Evolutionary conservation across 805 yeast genomes (phyloP), one percentile per base, ranked within the genome.

Genomic region (Metschnikowia picachoensis): DNA sequence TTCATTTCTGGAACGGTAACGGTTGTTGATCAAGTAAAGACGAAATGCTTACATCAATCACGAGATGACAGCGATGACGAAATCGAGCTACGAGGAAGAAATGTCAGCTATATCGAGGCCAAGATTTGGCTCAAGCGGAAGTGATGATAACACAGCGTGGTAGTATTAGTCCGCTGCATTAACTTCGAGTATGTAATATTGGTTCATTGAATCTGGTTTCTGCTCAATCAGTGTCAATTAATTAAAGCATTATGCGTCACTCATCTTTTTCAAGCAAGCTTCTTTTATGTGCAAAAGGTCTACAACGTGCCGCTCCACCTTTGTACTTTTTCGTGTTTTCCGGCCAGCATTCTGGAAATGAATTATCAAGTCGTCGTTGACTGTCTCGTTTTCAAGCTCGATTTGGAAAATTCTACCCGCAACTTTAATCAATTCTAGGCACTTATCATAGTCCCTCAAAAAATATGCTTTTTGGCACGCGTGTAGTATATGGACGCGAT

Each of bases 381-480:
- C 59, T 27, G 13, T 68, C 51, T 41, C 66, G 20, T 48, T 56
- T 35, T 47, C 57, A 41, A 37, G 58, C 29, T 46, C 57, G 13
- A 57, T 59, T 9, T 57, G 68, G 50, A 58, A 70, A 9, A 70
- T 47, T 12, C 41, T 43, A 41, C 76, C 63, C 0, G 78, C 72
- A 7, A 30, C 48, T 13, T 67, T 60, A 32, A 81, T 68, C 27
- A 74, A 62, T 36, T 69, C 66, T 13, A 79, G 60, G 47, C 94
- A 86, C 41, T 66, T 64, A 0, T 46, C 32, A 55, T 80, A 88
- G 32, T 80, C 65, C 39, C 77, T 68, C 40, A 67, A 56, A 59
- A 68, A 89, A 58, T 83, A 88, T 2, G 81, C 73, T 49, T 81
- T 66, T 52, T 87, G 90, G 30, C 86, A 74, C 9, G 82, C 79